A percentile compares a stretch with the other conserved stretches of the same genome.
These are phyloP conservation scores for Mallotus nudiflorus DNA, from an alignment of 345 rosid genomes.

Conservation along the genomic window DNA sequence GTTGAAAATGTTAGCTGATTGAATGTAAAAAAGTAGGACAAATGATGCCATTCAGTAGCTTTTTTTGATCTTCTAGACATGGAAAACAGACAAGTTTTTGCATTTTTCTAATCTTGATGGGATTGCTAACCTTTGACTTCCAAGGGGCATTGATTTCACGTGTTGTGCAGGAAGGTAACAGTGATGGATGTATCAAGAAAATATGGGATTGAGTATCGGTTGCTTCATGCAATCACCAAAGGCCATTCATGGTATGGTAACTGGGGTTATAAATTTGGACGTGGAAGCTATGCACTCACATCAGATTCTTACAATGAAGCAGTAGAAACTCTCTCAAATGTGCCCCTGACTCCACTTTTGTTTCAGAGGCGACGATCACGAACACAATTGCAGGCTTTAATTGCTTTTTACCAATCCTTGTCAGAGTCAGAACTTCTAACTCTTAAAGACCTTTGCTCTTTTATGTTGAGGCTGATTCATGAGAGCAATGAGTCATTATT, in stretches of 20 bases:
- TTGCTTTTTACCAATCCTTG: conserved; percentile 52
- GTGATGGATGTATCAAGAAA: conserved; percentile 82
- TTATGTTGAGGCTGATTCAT: conserved; percentile 43
- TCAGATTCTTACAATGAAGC: conserved; percentile 51
- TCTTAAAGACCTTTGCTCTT: conserved; percentile 57
- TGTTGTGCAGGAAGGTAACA: conserved; percentile 45
- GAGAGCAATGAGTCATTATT: conserved; percentile 10
- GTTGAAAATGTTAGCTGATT: no score
- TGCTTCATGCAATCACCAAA: conserved; percentile 53
- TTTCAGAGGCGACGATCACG: conserved; percentile 44
- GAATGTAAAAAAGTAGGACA: no score
- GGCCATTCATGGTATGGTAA: conserved; percentile 70
- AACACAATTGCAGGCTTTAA: conserved; percentile 46
- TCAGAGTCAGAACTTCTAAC: conserved; percentile 51
- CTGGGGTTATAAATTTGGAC: conserved; percentile 67
- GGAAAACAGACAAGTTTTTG: no score
- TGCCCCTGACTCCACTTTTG: conserved; percentile 44
- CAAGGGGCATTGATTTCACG: neutral
- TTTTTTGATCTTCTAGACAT: no score
- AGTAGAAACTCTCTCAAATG: conserved; percentile 40
- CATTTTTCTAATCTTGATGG: no score
- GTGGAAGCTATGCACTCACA: conserved; percentile 64
- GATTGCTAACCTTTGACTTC: neutral
- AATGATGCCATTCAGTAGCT: no score
- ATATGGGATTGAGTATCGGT: conserved; percentile 56